Evolutionary conservation across 2,329 filamentous ascomycete genomes (phyloP).

Genomic region (Fusarium pseudograminearum): DNA sequence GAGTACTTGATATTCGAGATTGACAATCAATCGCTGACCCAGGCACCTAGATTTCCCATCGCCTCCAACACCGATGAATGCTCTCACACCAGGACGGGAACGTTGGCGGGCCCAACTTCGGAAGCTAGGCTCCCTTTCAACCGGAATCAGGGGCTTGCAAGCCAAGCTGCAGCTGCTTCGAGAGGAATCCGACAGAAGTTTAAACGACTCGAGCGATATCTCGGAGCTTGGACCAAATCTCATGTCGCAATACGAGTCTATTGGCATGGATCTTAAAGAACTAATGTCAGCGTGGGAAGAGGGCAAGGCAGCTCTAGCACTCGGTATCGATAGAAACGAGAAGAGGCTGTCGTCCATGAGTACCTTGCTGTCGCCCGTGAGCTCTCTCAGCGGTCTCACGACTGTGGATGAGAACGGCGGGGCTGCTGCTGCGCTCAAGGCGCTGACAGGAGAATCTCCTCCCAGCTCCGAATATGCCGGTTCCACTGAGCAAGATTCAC

Average conservation of each 20-base stretch:
- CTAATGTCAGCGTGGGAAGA: slow-evolving; percentile 88
- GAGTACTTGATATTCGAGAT: slow-evolving; percentile 51
- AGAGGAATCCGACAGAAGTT: slow-evolving; percentile 84
- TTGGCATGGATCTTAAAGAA: slow-evolving; percentile 85
- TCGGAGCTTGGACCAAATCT: slow-evolving; percentile 82
- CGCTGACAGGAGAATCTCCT: slow-evolving; percentile 78
- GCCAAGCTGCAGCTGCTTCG: slow-evolving; percentile 93
- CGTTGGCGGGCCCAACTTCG: slow-evolving; percentile 87
- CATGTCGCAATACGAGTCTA: slow-evolving; percentile 92
- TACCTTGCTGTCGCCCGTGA: slow-evolving; percentile 68
- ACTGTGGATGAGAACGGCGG: slow-evolving; percentile 66
- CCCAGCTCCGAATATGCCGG: slow-evolving; percentile 64
- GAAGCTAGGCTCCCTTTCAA: slow-evolving; percentile 88
- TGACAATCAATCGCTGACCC: slow-evolving; percentile 17
- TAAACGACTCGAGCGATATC: slow-evolving; percentile 79
- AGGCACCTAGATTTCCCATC: slow-evolving; percentile 61
- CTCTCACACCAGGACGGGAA: slow-evolving; percentile 80
- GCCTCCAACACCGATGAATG: slow-evolving; percentile 68
- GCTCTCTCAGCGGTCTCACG: slow-evolving; percentile 75
- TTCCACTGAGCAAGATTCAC: slow-evolving; percentile 72
- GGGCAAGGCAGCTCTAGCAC: slow-evolving; percentile 84
- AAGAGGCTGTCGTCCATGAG: slow-evolving; percentile 74
- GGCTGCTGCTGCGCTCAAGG: slow-evolving; percentile 75
- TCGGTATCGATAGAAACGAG: slow-evolving; percentile 84
- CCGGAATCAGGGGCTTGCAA: slow-evolving; percentile 90